Evolutionary conservation across 1,284 basidiomycete species (phyloP), one percentile per base, ranked within the genome.

Genomic region (Leccinum pachyderme): DNA sequence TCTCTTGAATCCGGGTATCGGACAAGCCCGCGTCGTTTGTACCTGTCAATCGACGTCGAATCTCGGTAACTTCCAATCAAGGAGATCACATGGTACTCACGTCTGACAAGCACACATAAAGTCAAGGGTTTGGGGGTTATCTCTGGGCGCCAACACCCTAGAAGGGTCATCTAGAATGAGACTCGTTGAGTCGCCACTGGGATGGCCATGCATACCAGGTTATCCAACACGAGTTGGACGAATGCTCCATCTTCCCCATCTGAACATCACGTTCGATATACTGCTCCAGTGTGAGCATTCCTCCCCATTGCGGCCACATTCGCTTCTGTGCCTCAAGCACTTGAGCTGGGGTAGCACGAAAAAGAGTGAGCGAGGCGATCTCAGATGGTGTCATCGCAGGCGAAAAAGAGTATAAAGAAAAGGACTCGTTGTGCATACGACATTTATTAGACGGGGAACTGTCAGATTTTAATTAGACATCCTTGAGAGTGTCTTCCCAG

Each of bases 61-160:
- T 12, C n/a, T 12, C 18, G 7, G 22, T 22, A 31, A 27, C 11
- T 18, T 47, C 31, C 4, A 13, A 39, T 41, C 35, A 35, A 48
- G 31, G 31, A 15, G 2, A 28, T 27, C 18, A 15, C 9, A n/a
- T 2, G 13, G 29, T 9, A 68, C 73, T 57, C 32, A 79, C 78
- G 77, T 77, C 59, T 80, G 77, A 56, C 77, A 79, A 35, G 76
- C 68, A 56, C 75, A 77, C 63, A 72, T 68, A 54, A 77, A 77
- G 52, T 78, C 70, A 3, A 77, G 57, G 1, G 76, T 75, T 2
- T 62, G 62, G 0, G 75, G 70, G 54, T 77, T 62, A 32, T 67
- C 63, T 45, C 74, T 64, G 2, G 74, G 76, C 35, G 73, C 77
- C 7, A 81, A 65, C 0, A 78, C 75, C 78, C 78, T 80, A 35